Evolutionary conservation across 495 filamentous ascomycete genomes (phyloP).

Genomic region (Aspergillus bertholletiae): DNA sequence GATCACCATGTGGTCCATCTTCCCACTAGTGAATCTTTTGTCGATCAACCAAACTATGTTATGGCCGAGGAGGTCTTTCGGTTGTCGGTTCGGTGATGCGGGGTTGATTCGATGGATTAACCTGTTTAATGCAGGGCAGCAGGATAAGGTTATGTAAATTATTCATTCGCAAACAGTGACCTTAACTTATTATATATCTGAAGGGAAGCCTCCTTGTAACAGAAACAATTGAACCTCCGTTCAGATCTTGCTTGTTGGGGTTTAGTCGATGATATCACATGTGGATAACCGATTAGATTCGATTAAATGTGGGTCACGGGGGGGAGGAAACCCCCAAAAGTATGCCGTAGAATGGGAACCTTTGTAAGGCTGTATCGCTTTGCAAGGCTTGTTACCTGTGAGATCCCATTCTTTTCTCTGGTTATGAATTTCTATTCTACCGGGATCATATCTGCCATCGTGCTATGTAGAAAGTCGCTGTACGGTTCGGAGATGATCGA

Average conservation of each 20-base stretch:
- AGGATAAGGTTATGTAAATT: too few relatives aligned
- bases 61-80: background rate
- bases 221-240: too few relatives aligned
- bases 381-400: too few relatives aligned
- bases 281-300: background rate
- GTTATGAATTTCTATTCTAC: too few relatives aligned
- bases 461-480: too few relatives aligned
- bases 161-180: too few relatives aligned
- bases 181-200: too few relatives aligned
- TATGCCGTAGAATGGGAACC: too few relatives aligned
- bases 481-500: background rate
- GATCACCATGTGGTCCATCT: background rate
- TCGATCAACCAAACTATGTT: background rate
- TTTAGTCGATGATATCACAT: background rate
- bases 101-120: constrained; percentile 7
- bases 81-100: constrained; percentile 14
- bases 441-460: too few relatives aligned
- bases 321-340: background rate
- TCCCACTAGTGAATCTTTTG: background rate
- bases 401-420: too few relatives aligned
- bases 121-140: background rate
- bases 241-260: background rate
- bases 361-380: too few relatives aligned
- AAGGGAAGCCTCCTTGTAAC: too few relatives aligned
- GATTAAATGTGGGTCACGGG: background rate